A percentile compares a stretch with the other conserved stretches of the same genome.
Evolutionary conservation across 2,329 filamentous ascomycete genomes (phyloP).

Genomic region (Neofusicoccum cordaticola): DNA sequence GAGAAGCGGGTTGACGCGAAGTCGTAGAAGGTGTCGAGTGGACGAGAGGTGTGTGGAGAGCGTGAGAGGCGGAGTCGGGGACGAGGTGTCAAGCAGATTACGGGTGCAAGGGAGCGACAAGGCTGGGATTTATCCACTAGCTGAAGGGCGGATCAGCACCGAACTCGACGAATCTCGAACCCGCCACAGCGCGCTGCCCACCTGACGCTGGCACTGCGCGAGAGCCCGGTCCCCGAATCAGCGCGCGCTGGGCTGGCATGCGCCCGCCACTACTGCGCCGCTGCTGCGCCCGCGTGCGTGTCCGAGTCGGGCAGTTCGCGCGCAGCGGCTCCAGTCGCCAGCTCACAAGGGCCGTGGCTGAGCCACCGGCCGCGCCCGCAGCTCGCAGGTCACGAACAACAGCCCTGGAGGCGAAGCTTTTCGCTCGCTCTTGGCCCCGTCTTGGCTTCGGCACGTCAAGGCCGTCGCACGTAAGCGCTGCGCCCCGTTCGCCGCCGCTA

Average conservation of each 20-base stretch:
- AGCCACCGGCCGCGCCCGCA: conserved; percentile 1
- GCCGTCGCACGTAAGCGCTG: conserved; percentile 13
- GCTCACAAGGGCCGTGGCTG: not conserved
- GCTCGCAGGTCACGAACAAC: not conserved
- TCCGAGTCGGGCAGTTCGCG: too few relatives aligned
- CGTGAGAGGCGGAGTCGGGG: conserved; percentile 11
- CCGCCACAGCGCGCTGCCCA: conserved; percentile 3
- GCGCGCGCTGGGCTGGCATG: not conserved
- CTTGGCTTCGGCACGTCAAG: not conserved
- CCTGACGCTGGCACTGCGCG: conserved; percentile 8
- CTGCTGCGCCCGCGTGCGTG: conserved; percentile 4
- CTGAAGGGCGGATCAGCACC: conserved; percentile 6
- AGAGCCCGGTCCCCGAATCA: not conserved
- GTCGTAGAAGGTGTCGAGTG: not conserved
- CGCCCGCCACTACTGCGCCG: not conserved
- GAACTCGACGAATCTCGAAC: conserved; percentile 9
- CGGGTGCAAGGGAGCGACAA: conserved; percentile 6
- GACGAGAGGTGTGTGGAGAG: not conserved
- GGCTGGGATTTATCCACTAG: conserved; percentile 15
- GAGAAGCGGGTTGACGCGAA: not conserved
- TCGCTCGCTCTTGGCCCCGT: not conserved
- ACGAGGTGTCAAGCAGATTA: not conserved
- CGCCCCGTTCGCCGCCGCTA: not conserved
- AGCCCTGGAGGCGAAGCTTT: conserved; percentile 4
- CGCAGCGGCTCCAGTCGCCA: too few relatives aligned